These are phyloP conservation scores for Magnaporthales sp. DNA, from an alignment of 2,329 filamentous ascomycete genomes.

Conservation along the genomic window DNA sequence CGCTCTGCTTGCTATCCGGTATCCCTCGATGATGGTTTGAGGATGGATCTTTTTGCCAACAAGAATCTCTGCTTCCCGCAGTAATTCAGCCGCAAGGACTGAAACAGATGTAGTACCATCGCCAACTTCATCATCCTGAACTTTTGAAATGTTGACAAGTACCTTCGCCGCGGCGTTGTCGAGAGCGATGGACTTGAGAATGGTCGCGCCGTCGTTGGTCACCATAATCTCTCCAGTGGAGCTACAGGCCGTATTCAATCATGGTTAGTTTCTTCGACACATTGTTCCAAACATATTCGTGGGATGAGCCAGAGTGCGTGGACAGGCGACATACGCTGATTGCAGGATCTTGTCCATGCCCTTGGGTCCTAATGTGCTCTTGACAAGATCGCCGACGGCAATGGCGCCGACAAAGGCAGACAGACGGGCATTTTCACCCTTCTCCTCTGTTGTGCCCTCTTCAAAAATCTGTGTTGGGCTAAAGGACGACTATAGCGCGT, in stretches of 20 bases:
- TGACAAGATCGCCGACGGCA: conserved; percentile 92
- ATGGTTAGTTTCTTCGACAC: background rate
- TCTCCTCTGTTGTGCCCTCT: conserved; percentile 93
- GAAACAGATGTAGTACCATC: conserved; percentile 98
- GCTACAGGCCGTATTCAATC: conserved; percentile 32
- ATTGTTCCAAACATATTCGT: background rate
- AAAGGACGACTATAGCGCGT: conserved; percentile 41
- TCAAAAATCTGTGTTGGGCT: conserved; percentile 98
- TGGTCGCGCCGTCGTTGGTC: conserved; percentile 97
- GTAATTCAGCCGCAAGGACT: conserved; percentile 86
- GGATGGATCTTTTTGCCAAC: conserved; percentile 98
- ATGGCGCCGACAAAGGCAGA: conserved; percentile 98
- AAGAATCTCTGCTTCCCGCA: conserved; percentile 93
- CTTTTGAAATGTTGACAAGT: conserved; percentile 97
- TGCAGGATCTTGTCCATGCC: conserved; percentile 99
- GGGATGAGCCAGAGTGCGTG: background rate
- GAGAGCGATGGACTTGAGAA: conserved; percentile 94
- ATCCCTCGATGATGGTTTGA: conserved; percentile 98
- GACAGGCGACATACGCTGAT: conserved; percentile 54
- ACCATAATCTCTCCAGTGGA: conserved; percentile 97
- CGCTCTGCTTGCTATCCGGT: conserved; percentile 89
- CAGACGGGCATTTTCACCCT: conserved; percentile 97
- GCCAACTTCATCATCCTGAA: conserved; percentile 97
- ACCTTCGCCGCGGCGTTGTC: conserved; percentile 98
- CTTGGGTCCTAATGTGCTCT: conserved; percentile 94